Evolutionary conservation across 148 eudicot genomes (phyloP), one percentile per base, ranked within the genome.

Genomic region (Gaultheria prostrata): DNA sequence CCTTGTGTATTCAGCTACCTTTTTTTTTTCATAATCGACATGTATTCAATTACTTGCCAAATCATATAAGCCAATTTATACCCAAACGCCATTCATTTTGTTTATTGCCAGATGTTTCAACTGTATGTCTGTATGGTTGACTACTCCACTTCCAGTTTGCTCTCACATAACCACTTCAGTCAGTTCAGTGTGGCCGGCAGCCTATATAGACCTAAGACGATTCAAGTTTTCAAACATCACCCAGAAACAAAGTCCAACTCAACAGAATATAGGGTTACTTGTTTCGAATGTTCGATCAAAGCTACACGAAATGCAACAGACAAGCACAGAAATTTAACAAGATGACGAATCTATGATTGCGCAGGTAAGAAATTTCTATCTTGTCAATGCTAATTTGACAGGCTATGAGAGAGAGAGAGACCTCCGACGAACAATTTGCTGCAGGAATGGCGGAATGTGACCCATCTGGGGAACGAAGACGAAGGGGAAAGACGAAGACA

Each of bases 391-490:
- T 4, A 39, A 39, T 39, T 39, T 4, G 43, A 39, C 43, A 39
- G 6, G 43, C 43, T 39, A 39, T 39, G 43, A 39, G 43, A 39
- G 0, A 39, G 6, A 39, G 43, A 39, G 43, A 82, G 43, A 89
- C 91, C 93, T 91, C 88, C 93, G 78, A 88, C 86, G 67, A 89
- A 91, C 86, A 91, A 84, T 33, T 91, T 89, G 79, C 82, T 88
- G 69, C 81, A 80, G 32, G 85, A 82, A 73, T 83, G 85, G 61
- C 89, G 90, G 48, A 43, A 76, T 12, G 39, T 33, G 6, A 82
- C 81, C 83, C 84, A 72, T 73, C 79, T 86, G 35, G 88, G 79
- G 54, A 81, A 24, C 4, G 70, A 82, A 71, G 49, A 80, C 51
- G 71, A 28, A 1, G 28, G 73, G 33, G 50, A 46, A 21, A 61